Base-by-base conservation (phyloP, 768 basidiomycete genomes). In the Clathrus columnatus region DNA sequence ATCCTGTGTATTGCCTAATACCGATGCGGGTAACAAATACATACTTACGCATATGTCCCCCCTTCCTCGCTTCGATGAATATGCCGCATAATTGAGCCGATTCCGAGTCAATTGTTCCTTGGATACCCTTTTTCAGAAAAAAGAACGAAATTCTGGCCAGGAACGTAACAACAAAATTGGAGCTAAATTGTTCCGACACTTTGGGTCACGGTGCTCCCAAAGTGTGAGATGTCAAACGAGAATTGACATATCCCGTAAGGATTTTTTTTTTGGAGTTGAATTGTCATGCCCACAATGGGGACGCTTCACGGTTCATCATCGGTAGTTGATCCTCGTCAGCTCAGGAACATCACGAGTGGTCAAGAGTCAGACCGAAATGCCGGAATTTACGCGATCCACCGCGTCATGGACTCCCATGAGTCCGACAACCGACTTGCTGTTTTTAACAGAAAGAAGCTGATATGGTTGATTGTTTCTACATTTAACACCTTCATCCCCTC, bases 271-370 rank as follows among this genome's bases (percentile, higher is more conserved):
- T 36, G 36, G 36, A 36, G 36, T 36, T 36, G n/a, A n/a, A n/a
- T 2, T 36, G 36, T n/a, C 36, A 36, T 36, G 36, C 36, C n/a
- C n/a, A 36, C 50, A 51, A 53, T 14, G 26, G 46, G 21, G 26
- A 11, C 3, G 46, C 46, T 23, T 47, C n/a, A 28, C 46, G 46
- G 46, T 47, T 23, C 46, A 47, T 47, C 21, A 47, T 47, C 46
- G 46, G 46, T 47, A 47, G 26, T 47, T 47, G 46, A 23, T 28
- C 46, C 46, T 47, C 46, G 26, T 18, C 26, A 50, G 14, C 24
- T 50, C 49, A 50, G 49, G 49, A 50, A 50, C 49, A 36, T 30
- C 49, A 50, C 24, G 28, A 30, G 49, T 26, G 49, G 49, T 50
- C 49, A 50, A 50, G 28, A 26, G 28, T 29, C 49, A 50, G 14